Percentiles rank a stretch among this genome's conserved stretches.
Evolutionary conservation across 306 rosid genomes (phyloP).

Genomic region (Cucurbita moschata): DNA sequence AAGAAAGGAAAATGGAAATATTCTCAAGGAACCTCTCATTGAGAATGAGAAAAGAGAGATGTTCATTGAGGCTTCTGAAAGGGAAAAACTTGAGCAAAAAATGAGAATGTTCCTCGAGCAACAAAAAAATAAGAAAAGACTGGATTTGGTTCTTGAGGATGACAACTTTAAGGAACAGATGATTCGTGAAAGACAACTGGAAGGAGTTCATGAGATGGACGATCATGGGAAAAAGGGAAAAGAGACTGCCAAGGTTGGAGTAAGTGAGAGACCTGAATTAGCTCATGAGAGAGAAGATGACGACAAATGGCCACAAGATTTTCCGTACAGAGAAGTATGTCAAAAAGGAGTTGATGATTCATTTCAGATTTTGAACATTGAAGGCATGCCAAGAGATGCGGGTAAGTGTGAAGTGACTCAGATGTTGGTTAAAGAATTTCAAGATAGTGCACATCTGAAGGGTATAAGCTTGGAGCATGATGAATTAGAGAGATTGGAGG

Average conservation of each 20-base stretch:
- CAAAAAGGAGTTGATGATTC: slow-evolving; percentile 13
- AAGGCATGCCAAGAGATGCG: slow-evolving; percentile 14
- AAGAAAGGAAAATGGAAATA: slow-evolving; percentile 20
- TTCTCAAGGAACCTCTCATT: slow-evolving; percentile 15
- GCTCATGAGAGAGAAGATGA: slow-evolving; percentile 15
- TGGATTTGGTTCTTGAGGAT: slow-evolving; percentile 17
- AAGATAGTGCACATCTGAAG: slow-evolving; percentile 8
- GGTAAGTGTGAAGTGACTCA: slow-evolving; percentile 12
- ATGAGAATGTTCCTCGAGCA: slow-evolving; percentile 19
- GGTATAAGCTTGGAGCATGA: slow-evolving; percentile 12
- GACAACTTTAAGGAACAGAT: slow-evolving; percentile 22
- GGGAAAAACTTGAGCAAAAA: slow-evolving; percentile 22
- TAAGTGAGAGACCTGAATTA: slow-evolving; percentile 15
- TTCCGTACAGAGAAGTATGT: slow-evolving; percentile 13
- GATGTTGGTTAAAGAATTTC: slow-evolving; percentile 15
- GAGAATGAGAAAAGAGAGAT: slow-evolving; percentile 20
- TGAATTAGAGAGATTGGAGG: slow-evolving; percentile 12
- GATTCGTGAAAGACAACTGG: slow-evolving; percentile 13
- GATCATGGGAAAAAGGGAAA: slow-evolving; percentile 11
- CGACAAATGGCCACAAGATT: slow-evolving; percentile 5
- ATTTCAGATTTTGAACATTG: slow-evolving; percentile 21
- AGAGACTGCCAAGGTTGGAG: slow-evolving; percentile 12
- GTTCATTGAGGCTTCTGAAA: slow-evolving; percentile 20
- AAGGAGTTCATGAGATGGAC: not conserved
- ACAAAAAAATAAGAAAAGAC: slow-evolving; percentile 28